phyloP scores from a whole-genome alignment of 2,329 filamentous ascomycete species.

The Talaromyces verruculosus region DNA sequence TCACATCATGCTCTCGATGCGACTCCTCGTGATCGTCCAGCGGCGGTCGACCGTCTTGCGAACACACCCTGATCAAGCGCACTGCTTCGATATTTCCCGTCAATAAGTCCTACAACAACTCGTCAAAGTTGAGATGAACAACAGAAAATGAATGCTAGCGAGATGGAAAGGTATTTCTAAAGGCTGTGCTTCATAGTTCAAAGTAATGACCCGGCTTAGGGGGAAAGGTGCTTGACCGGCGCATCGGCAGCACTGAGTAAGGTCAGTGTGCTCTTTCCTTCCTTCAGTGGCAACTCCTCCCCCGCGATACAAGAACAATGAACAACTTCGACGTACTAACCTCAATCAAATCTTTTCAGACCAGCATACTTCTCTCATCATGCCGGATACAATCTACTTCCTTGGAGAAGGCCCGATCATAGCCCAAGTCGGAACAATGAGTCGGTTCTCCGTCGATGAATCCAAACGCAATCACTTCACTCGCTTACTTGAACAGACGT shows the following conservation, averaged over 20 bases:
- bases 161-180: not conserved
- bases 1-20: not conserved
- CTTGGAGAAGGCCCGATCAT: not conserved
- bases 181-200: no score
- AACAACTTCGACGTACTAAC: not conserved
- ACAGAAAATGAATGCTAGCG: not conserved
- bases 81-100: not conserved
- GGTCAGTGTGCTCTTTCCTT: not conserved
- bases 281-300: not conserved
- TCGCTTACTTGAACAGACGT: not conserved
- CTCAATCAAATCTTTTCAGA: not conserved
- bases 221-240: not conserved
- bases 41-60: not conserved
- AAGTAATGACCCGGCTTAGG: not conserved
- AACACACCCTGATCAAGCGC: not conserved
- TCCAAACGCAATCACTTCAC: not conserved
- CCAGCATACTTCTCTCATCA: not conserved
- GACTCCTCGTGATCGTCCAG: not conserved
- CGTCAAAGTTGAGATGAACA: not conserved
- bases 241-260: not conserved
- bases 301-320: not conserved
- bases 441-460: not conserved
- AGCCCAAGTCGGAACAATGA: not conserved
- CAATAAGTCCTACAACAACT: not conserved
- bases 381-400: not conserved